Evolutionary conservation across 2,329 filamentous ascomycete genomes (phyloP), one percentile per base, ranked within the genome.

Genomic region (Pyricularia sp.): DNA sequence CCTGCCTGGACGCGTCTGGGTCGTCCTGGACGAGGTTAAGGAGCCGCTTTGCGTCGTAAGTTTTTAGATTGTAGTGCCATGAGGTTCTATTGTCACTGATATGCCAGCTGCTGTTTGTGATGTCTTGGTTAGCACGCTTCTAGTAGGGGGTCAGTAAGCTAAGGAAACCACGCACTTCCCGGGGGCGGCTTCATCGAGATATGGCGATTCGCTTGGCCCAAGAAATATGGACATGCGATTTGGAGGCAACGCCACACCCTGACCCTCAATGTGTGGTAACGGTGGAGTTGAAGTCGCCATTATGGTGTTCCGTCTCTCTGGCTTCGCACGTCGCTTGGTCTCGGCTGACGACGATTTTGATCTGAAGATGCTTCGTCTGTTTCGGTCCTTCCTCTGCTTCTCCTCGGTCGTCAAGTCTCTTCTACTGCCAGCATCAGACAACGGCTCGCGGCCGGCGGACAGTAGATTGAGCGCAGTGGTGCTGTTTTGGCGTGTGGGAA

Each of bases 41-140:
- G 9, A 81, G 68, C 7, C 77, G 75, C 67, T 77, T 75, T n/a
- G 78, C 75, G 68, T 79, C 78, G 69, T 81, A 81, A 30, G 78
- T 78, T 31, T 72, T 72, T 63, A 77, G 66, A 65, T 80, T 75
- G 70, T 80, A 78, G 65, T 77, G 77, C 68, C 76, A 76, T 5
- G 78, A 79, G 5, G 73, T 70, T 61, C 75, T 76, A 53, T 73
- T 73, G 28, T 70, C 70, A 40, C 73, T 71, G 55, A 70, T 65
- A 28, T 74, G 71, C 69, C 73, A 72, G 62, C 74, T 78, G 63
- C 26, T 57, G 53, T 28, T 26, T 24, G n/a, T 62, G 69, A 19
- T n/a, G n/a, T 53, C 28, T 64, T 70, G 65, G 68, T 67, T 61
- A 33, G 31, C 33, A 62, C 33, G n/a, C 10, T 24, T 57, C 3